These are phyloP conservation scores for Chlorencoelia australis DNA, from an alignment of 2,329 filamentous ascomycete genomes.

Conservation along the genomic window DNA sequence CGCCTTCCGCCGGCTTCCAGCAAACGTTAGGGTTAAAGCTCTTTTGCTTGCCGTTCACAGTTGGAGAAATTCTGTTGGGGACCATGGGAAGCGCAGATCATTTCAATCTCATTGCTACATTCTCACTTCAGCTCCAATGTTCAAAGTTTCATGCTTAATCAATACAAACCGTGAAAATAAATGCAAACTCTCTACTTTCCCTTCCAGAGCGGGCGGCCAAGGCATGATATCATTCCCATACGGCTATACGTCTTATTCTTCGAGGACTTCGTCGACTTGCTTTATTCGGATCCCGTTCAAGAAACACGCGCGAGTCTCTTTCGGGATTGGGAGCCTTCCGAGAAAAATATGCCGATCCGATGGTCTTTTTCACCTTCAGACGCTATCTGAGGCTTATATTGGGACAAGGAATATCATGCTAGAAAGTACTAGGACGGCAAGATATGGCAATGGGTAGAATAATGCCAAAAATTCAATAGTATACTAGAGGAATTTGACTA, in stretches of 20 bases:
- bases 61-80: constrained; percentile 6
- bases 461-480: neutral
- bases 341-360: neutral
- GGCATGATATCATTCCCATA: neutral
- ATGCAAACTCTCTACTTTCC: neutral
- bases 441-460: neutral
- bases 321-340: neutral
- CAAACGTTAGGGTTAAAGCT: neutral
- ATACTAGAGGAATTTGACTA: neutral
- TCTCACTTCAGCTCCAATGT: neutral
- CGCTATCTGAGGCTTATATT: neutral
- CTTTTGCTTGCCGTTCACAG: neutral
- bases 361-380: neutral
- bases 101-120: constrained; percentile 3
- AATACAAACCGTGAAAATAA: too few species aligned
- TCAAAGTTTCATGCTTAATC: neutral
- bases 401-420: neutral
- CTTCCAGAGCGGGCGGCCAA: neutral
- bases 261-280: neutral
- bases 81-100: constrained; percentile 7
- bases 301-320: neutral
- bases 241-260: neutral
- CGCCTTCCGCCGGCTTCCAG: too few species aligned
- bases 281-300: neutral
- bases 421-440: neutral